Percentiles rank a stretch among this genome's conserved stretches.
phyloP scores from a whole-genome alignment of 805 yeast species.

The Lachancea fermentati region DNA sequence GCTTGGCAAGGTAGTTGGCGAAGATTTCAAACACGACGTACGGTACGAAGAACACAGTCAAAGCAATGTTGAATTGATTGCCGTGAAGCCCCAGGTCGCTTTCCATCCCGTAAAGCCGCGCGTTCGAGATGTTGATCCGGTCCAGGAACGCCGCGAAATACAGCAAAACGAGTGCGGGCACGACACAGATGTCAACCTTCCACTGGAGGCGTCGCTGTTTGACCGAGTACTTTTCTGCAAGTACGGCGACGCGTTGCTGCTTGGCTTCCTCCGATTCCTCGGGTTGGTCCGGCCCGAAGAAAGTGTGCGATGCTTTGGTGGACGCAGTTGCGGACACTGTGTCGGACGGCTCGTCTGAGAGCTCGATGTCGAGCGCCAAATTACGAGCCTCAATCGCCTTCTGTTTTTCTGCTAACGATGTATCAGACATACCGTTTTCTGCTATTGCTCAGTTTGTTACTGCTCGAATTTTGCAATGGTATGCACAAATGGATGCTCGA shows the following conservation, averaged over 20 bases:
- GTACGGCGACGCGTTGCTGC: neutral
- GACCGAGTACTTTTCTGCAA: constrained; percentile 2
- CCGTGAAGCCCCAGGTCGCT: constrained; percentile 4
- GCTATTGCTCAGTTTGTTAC: too few species aligned
- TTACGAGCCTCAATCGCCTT: too few species aligned
- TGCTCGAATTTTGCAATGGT: too few species aligned
- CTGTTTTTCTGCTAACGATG: too few species aligned
- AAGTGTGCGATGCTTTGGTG: too few species aligned
- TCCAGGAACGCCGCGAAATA: constrained; percentile 6
- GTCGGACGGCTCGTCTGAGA: too few species aligned
- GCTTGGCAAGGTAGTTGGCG: constrained; percentile 3
- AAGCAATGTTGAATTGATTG: constrained; percentile 5
- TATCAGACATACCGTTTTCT: too few species aligned
- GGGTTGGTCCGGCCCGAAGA: too few species aligned
- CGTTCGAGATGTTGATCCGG: constrained; percentile 6
- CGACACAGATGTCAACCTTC: constrained; percentile 6
- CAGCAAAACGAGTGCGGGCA: constrained; percentile 5
- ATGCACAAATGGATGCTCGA: too few species aligned
- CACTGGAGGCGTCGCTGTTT: constrained; percentile 3
- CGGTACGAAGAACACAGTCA: constrained; percentile 7
- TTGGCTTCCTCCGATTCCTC: neutral
- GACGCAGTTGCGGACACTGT: too few species aligned
- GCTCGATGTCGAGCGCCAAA: too few species aligned
- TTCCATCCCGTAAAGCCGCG: constrained; percentile 6
- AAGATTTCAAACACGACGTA: constrained; percentile 5